These are phyloP conservation scores for Thalassiosira hispida DNA, from an alignment of 352 stramenopile species.

Conservation along the genomic window DNA sequence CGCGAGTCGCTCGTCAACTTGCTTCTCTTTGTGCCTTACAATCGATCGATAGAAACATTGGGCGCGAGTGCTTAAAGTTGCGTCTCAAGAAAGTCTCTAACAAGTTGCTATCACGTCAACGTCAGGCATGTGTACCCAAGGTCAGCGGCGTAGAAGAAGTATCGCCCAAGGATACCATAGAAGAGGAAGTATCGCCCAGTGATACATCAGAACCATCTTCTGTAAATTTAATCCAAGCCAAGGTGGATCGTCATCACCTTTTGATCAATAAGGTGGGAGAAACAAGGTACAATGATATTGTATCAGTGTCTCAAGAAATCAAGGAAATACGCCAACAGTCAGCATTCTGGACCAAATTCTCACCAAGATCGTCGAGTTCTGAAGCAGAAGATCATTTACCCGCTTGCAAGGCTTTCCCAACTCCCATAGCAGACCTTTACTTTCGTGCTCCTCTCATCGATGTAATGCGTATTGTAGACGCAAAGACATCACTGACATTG, in stretches of 20 bases:
- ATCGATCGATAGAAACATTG: not conserved
- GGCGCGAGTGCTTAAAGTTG: not conserved
- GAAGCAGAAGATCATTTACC: not conserved
- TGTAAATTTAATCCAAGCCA: slow-evolving; percentile 33
- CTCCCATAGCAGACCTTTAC: slow-evolving; percentile 12
- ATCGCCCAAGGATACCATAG: too few relatives aligned
- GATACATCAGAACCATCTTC: too few relatives aligned
- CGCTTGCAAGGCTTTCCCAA: not conserved
- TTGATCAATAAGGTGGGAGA: slow-evolving; percentile 13
- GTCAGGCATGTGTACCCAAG: not conserved
- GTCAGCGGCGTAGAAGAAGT: too few relatives aligned
- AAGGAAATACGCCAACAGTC: slow-evolving; percentile 6
- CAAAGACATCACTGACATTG: not conserved
- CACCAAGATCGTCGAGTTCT: not conserved
- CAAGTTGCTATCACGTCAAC: not conserved
- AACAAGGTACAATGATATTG: slow-evolving; percentile 12
- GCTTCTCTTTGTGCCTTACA: not conserved
- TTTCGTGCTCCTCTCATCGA: slow-evolving; percentile 14
- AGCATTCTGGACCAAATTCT: slow-evolving; percentile 21
- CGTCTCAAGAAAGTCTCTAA: not conserved
- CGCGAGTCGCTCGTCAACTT: slow-evolving; percentile 5
- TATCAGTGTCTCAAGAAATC: slow-evolving; percentile 6
- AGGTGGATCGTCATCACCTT: slow-evolving; percentile 30
- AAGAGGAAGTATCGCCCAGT: too few relatives aligned
- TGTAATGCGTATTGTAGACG: slow-evolving; percentile 9